Evolutionary conservation across 1,284 basidiomycete species (phyloP).

Genomic region (Heterobasidion parviporum): DNA sequence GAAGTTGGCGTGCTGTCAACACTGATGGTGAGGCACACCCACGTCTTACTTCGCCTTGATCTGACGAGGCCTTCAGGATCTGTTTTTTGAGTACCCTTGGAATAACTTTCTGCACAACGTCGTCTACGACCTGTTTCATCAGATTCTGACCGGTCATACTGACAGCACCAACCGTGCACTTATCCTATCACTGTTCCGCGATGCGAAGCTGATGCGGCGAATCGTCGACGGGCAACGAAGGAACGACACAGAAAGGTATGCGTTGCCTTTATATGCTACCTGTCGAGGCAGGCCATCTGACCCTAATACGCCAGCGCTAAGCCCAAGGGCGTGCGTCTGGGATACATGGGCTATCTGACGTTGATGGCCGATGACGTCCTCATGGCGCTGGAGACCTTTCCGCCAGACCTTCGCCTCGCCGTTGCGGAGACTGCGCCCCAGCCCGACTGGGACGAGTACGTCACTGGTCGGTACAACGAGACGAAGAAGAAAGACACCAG

Average conservation of each 20-base stretch:
- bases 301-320: conserved; percentile 33
- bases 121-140: conserved; percentile 94
- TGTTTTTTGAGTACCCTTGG: conserved; percentile 96
- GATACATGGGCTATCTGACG: conserved; percentile 96
- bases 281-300: background rate
- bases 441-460: conserved; percentile 84
- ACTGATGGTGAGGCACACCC: conserved; percentile 52
- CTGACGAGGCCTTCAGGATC: conserved; percentile 43
- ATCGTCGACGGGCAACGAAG: conserved; percentile 78
- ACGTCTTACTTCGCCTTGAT: conserved; percentile 1
- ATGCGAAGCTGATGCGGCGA: conserved; percentile 70
- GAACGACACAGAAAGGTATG: conserved; percentile 69
- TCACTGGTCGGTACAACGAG: conserved; percentile 75
- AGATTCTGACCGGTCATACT: conserved; percentile 84
- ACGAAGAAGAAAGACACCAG: conserved; percentile 79
- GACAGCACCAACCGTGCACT: conserved; percentile 75
- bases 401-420: conserved; percentile 62
- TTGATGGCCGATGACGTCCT: conserved; percentile 91
- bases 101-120: conserved; percentile 98
- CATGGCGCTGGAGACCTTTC: conserved; percentile 79
- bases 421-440: conserved; percentile 64
- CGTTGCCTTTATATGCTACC: conserved; percentile 1
- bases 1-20: conserved; percentile 65
- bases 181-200: conserved; percentile 72
- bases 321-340: conserved; percentile 70